Percentiles rank a stretch among this genome's conserved stretches.
These are phyloP conservation scores for Phytophthora lateralis DNA, from an alignment of 352 stramenopile genomes.

Conservation along the genomic window DNA sequence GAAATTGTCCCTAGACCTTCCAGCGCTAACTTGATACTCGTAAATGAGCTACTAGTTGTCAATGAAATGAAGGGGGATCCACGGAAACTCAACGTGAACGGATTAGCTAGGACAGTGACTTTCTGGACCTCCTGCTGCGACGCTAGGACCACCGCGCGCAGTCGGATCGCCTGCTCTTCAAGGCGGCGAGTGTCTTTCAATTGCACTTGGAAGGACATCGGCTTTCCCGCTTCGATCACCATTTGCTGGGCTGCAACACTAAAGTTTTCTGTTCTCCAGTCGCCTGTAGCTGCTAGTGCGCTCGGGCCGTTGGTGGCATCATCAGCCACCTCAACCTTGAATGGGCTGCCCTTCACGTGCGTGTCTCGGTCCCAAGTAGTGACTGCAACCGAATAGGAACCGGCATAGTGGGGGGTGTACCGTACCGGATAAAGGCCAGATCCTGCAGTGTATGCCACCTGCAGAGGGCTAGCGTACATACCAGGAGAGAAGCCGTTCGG, in stretches of 20 bases:
- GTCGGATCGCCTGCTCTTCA: constrained; percentile 67
- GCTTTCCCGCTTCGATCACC: constrained; percentile 55
- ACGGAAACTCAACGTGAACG: constrained; percentile 68
- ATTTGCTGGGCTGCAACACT: constrained; percentile 49
- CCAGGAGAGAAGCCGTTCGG: constrained; percentile 42
- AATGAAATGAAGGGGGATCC: constrained; percentile 48
- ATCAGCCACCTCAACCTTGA: constrained; percentile 82
- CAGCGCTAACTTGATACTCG: constrained; percentile 59
- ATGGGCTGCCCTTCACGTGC: constrained; percentile 91
- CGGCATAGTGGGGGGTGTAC: constrained; percentile 92
- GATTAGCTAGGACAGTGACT: constrained; percentile 40
- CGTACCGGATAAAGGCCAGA: constrained; percentile 90
- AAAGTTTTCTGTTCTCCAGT: constrained; percentile 76
- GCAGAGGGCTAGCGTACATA: constrained; percentile 53
- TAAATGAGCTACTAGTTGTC: constrained; percentile 42
- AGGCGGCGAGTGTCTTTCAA: constrained; percentile 87
- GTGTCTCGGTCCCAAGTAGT: constrained; percentile 63
- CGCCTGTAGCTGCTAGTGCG: constrained; percentile 68
- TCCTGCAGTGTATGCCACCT: constrained; percentile 52
- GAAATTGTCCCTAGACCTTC: constrained; percentile 86
- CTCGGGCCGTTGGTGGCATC: constrained; percentile 73
- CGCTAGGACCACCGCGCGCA: constrained; percentile 58
- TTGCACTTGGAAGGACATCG: constrained; percentile 87
- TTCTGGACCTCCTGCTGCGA: constrained; percentile 62
- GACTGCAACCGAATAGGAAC: constrained; percentile 90